Base-by-base conservation (phyloP, 805 yeast genomes). In the Cyberlindnera bimundalis region DNA sequence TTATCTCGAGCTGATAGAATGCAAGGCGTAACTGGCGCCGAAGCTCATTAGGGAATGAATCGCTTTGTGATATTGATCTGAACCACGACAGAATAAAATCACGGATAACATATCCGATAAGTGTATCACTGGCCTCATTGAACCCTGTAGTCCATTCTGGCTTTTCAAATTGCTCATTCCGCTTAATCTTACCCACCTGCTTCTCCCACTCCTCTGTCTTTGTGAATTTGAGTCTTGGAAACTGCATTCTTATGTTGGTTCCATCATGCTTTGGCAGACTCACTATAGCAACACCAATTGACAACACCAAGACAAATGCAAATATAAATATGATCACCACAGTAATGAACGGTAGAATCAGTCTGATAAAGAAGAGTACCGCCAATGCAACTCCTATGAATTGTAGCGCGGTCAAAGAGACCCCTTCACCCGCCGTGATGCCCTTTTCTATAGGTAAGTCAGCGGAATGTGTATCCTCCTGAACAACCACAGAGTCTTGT, bases 11-110 rank as follows among this genome's bases (percentile, higher is more conserved):
- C 15, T 61, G 61, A 8, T 47, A 50, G 2, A 78, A 54, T 0
- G 74, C 72, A 3, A 47, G 36, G 8, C 71, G 62, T 16, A 82
- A 52, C 39, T 76, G 74, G 1, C 45, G 24, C 28, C 62, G 64
- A 2, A 81, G 58, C 20, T 68, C 67, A 8, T 65, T 64, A 0
- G 68, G 60, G 46, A 76, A 76, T 0, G 62, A 43, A 3, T 49
- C 47, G 33, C 61, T 62, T 3, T 58, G 35, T 0, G 79, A 67
- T 1, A 84, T 70, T 3, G 67, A 62, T 1, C 48, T 36, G 53
- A 67, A 82, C 91, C 91, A 84, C 5, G 70, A 52, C 28, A 55
- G 53, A 2, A 84, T 65, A 53, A 80, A 84, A 36, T 77, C 79
- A 14, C 70, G 53, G 0, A 80, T 43, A 0, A 82, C 61, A n/a